Percentiles rank a stretch among this genome's conserved stretches.
These are phyloP conservation scores for Ailanthus altissimus DNA, from an alignment of 345 rosid genomes.

Conservation along the genomic window DNA sequence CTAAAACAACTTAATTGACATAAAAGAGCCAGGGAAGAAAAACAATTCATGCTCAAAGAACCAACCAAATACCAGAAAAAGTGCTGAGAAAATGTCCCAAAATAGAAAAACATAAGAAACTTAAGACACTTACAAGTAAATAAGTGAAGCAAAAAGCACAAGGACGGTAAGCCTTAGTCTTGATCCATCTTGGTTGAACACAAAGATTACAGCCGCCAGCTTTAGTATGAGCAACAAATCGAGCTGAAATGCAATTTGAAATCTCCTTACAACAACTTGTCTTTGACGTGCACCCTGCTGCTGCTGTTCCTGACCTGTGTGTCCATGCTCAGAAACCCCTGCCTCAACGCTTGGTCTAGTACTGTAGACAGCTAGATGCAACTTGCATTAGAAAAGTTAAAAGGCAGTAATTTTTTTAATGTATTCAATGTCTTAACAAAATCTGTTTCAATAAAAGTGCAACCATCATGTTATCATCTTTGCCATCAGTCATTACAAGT, in stretches of 20 bases:
- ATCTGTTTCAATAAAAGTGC: background rate
- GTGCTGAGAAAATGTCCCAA: background rate
- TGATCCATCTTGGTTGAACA: conserved; percentile 99
- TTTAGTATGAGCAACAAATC: conserved; percentile 87
- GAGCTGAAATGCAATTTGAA: conserved; percentile 88
- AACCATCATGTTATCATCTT: background rate
- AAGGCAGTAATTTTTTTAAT: background rate
- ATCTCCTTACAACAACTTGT: conserved; percentile 81
- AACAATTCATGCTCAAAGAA: background rate
- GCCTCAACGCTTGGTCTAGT: conserved; percentile 40
- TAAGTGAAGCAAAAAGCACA: conserved; percentile 75
- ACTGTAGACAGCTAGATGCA: conserved; percentile 27
- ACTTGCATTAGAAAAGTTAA: background rate
- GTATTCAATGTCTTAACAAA: background rate
- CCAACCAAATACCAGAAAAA: background rate
- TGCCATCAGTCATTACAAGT: background rate
- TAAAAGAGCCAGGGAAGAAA: background rate
- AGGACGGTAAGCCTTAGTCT: conserved; percentile 86
- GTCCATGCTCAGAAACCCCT: conserved; percentile 48
- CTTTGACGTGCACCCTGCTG: conserved; percentile 69
- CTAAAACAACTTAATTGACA: background rate
- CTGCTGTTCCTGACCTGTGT: conserved; percentile 56
- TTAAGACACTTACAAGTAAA: conserved; percentile 78
- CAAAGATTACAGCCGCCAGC: conserved; percentile 89
- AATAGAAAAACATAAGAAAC: background rate